Evolutionary conservation across 176 grass and related monocot genomes (phyloP).

Genomic region (Poa pratensis): DNA sequence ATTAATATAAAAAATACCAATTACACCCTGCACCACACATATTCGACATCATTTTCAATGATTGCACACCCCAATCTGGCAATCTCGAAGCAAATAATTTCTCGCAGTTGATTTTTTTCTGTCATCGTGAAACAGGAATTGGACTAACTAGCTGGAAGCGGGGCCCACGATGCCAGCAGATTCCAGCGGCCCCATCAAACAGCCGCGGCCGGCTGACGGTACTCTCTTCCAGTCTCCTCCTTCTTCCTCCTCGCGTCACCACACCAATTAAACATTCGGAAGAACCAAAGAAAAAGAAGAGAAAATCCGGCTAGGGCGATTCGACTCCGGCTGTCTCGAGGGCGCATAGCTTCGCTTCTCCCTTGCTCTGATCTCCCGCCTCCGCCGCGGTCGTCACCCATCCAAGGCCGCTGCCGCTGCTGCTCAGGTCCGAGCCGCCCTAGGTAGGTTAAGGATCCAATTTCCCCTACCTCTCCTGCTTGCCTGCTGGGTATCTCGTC

Average conservation of each 20-base stretch:
- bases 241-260: not conserved
- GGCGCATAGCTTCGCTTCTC: no score
- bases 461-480: not conserved
- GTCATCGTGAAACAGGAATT: not conserved
- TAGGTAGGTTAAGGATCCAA: not conserved
- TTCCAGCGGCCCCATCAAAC: not conserved
- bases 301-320: slow-evolving; percentile 13
- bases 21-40: no score
- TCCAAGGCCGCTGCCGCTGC: not conserved
- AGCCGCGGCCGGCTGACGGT: not conserved
- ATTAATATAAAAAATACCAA: no score
- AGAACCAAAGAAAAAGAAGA: not conserved
- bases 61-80: no score
- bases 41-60: no score
- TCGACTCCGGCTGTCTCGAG: not conserved
- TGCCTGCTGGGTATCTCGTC: not conserved
- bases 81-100: no score
- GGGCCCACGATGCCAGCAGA: not conserved
- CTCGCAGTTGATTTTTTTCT: no score
- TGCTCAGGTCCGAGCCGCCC: not conserved
- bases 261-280: not conserved
- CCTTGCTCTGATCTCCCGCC: not conserved
- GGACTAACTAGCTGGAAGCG: not conserved
- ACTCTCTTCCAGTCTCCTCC: not conserved
- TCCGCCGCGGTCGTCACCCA: not conserved